Base-by-base conservation (phyloP, 1,284 basidiomycete genomes). In the Ceratobasidium sp. region DNA sequence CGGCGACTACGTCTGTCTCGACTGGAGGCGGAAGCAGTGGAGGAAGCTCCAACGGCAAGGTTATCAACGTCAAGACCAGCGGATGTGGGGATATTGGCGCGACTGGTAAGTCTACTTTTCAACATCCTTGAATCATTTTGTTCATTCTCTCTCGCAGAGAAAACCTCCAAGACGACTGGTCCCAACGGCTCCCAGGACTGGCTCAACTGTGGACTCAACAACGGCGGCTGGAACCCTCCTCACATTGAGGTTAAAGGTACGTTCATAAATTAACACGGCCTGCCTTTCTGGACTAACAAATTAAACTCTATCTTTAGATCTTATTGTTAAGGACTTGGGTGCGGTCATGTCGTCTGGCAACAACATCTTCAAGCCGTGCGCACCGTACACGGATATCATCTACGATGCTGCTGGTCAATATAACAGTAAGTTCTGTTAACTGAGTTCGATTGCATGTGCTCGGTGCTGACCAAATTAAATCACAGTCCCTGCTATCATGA, bases 171-270 rank as follows among this genome's bases (percentile, higher is more conserved):
- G 9, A 81, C 82, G 28, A 81, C 82, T 69, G 89, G 89, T 21
- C 92, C 93, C 35, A 95, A 95, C 80, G 93, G 93, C 32, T 80
- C 83, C 76, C 86, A 91, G 69, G 84, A 87, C 74, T 95, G 89
- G 87, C 81, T 96, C 77, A 94, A 93, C 82, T 95, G 94, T 78
- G 93, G 91, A 69, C 79, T 94, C 75, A 74, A 78, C 72, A 81
- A 83, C 46, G 62, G 54, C 41, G 82, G 80, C 32, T 93, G 91
- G 91, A 84, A 82, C 35, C 90, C 91, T 16, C 88, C 89, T 8
- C 79, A 81, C 73, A 80, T 95, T 74, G 79, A 78, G 2, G 77
- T 92, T 11, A 73, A 84, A 46, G 64, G 64, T 73, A 38, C 47
- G 58, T 54, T 44, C 72, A 28, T 9, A 46, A 52, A 38, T 21